Conservation (phyloP, 2,329 filamentous ascomycete species). For the Chaetomium sp. region DNA sequence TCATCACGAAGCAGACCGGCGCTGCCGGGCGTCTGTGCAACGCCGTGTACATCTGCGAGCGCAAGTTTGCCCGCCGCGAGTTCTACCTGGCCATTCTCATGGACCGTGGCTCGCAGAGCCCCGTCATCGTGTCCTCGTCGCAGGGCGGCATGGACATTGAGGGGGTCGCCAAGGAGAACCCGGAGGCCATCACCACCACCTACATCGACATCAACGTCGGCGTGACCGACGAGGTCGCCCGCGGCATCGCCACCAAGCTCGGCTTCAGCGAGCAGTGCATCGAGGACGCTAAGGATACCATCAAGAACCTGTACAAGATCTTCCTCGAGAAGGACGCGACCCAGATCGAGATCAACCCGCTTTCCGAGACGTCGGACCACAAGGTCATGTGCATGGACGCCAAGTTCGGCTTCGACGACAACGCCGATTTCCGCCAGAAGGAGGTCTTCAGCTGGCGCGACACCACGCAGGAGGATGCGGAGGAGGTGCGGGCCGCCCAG, state of each 20-base stretch:
- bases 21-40: conserved; percentile 90
- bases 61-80: conserved; percentile 97
- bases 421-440: conserved; percentile 96
- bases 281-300: conserved; percentile 88
- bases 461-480: conserved; percentile 88
- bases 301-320: conserved; percentile 98
- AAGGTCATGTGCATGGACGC: conserved; percentile 98
- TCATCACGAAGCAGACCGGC: conserved; percentile 99
- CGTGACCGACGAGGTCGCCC: conserved; percentile 91
- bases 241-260: conserved; percentile 81
- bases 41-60: conserved; percentile 97
- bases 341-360: conserved; percentile 99
- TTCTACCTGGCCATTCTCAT: conserved; percentile 99
- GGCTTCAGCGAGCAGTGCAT: conserved; percentile 98
- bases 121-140: conserved; percentile 94
- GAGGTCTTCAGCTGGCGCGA: conserved; percentile 93
- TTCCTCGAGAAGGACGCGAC: conserved; percentile 98
- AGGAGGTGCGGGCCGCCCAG: conserved; percentile 95
- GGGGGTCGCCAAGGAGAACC: conserved; percentile 94
- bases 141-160: conserved; percentile 99
- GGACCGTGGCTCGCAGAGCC: conserved; percentile 85
- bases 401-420: conserved; percentile 98
- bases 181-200: conserved; percentile 90
- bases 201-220: conserved; percentile 89
- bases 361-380: conserved; percentile 97